Percentiles rank a stretch among this genome's conserved stretches.
phyloP scores from a whole-genome alignment of 2,329 filamentous ascomycete species.

The Tympanopsis confertula region DNA sequence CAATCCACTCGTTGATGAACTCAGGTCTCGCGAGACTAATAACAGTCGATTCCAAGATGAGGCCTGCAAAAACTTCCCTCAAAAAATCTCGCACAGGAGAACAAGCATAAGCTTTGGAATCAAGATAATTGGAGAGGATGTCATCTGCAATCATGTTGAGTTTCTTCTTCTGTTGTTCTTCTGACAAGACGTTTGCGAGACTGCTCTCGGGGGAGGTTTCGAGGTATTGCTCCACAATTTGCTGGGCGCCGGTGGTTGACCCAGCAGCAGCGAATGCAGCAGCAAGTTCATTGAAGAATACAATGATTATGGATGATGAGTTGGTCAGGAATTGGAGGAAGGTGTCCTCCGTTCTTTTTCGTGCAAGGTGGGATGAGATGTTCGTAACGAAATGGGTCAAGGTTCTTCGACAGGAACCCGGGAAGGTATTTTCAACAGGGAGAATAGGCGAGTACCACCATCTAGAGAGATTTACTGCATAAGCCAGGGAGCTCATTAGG shows the following conservation, averaged over 20 bases:
- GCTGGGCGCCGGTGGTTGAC: background rate
- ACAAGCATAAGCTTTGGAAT: background rate
- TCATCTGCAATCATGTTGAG: constrained; percentile 1
- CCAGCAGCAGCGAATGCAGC: background rate
- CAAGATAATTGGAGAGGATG: background rate
- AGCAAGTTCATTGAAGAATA: background rate
- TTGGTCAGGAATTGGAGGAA: background rate
- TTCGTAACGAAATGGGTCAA: background rate
- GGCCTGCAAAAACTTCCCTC: background rate
- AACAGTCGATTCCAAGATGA: background rate
- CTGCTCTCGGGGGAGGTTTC: background rate
- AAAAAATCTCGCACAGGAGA: background rate
- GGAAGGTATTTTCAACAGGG: background rate
- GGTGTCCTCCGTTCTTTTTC: background rate
- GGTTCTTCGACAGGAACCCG: background rate
- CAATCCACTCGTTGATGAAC: background rate
- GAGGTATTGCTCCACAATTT: background rate
- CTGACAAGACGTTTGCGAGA: background rate
- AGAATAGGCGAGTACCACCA: background rate
- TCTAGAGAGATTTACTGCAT: too few relatives aligned
- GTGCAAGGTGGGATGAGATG: background rate
- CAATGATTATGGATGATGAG: background rate
- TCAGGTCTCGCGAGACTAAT: background rate
- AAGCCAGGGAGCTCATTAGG: too few relatives aligned
- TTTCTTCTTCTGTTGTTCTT: background rate